Evolutionary conservation across 2,329 filamentous ascomycete genomes (phyloP), one percentile per base, ranked within the genome.

Genomic region (Phyllosticta paracitricarpa): DNA sequence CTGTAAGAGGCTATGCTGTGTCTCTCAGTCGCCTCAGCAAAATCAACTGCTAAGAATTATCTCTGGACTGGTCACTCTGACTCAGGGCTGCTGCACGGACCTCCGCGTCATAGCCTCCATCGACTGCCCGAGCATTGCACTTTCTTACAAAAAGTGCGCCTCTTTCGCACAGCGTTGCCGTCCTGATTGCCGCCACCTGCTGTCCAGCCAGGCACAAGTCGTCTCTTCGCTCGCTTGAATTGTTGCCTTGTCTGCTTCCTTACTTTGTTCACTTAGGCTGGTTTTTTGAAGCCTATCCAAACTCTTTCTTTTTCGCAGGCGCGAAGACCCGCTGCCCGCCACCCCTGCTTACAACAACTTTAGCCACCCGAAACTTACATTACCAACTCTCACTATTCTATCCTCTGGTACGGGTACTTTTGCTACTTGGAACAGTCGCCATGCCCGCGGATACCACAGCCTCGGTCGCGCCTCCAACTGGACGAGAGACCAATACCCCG

Each of bases 251-350:
- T 54, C 59, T 26, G 54, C 63, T 65, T 68, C 62, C 57, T 62
- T 65, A 61, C 54, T 55, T 60, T 61, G 66, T 72, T 72, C 61
- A 63, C 24, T 67, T 67, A 67, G 70, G 68, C 68, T 71, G 65
- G 70, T 64, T 68, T 68, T 66, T 57, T 26, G 65, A 68, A 68
- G 70, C 69, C 67, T 69, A 35, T 54, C 33, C 25, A 48, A 40
- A 14, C 22, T 56, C 51, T 54, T 35, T 28, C 54, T n/a, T 26
- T 51, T 28, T 5, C 58, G 19, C 48, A 33, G 12, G 40, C 7
- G 12, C 51, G 54, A n/a, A n/a, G 14, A 12, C 30, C 19, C 28
- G 26, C 25, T 54, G 12, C 24, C 22, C 54, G 17, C 58, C 14
- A 24, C 24, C 12, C 14, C 28, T 26, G 28, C 28, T 54, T 5